phyloP scores from a whole-genome alignment of 2,329 filamentous ascomycete species.

The Colletotrichum spaethianum region DNA sequence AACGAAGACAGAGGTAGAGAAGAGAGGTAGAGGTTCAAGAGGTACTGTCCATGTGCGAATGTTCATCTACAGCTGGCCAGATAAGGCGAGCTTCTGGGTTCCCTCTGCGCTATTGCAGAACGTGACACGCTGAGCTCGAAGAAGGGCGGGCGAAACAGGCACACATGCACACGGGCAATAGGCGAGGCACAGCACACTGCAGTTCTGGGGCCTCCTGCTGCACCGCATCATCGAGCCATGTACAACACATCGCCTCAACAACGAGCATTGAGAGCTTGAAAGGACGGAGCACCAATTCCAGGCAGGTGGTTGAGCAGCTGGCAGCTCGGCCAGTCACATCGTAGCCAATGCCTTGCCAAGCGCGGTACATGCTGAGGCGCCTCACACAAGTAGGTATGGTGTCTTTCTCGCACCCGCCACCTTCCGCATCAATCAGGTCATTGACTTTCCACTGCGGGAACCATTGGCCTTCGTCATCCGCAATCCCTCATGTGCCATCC shows the following conservation, averaged over 20 bases:
- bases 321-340: slow-evolving; percentile 1
- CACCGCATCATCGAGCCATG: background rate
- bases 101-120: background rate
- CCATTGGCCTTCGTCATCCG: background rate
- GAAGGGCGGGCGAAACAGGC: background rate
- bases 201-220: background rate
- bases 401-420: background rate
- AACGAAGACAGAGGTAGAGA: background rate
- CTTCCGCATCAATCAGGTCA: background rate
- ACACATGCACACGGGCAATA: background rate
- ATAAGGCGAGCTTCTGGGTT: background rate
- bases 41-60: background rate
- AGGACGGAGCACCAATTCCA: background rate
- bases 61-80: background rate
- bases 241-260: background rate
- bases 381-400: background rate
- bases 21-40: background rate
- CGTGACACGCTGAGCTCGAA: background rate
- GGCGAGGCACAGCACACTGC: background rate
- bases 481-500: background rate
- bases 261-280: background rate
- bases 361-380: background rate
- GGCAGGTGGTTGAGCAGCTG: background rate
- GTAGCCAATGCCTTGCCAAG: background rate
- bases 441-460: background rate